A percentile compares a stretch with the other conserved stretches of the same genome.
These are phyloP conservation scores for Myxozyma kluyveri DNA, from an alignment of 805 yeast genomes.

Conservation along the genomic window DNA sequence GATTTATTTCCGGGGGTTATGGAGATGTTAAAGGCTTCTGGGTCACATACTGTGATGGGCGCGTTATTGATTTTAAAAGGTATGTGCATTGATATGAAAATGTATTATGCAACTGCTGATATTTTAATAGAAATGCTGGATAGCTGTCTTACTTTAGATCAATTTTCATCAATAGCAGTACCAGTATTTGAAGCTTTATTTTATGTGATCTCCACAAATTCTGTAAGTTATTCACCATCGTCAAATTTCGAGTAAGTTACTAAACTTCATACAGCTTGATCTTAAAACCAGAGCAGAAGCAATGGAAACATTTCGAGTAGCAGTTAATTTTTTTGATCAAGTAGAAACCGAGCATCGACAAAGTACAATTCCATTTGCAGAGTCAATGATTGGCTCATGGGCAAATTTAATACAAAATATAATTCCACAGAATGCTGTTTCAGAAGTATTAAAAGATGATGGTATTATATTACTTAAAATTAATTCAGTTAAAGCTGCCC, in stretches of 20 bases:
- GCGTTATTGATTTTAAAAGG: conserved; percentile 24
- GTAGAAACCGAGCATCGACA: conserved; percentile 9
- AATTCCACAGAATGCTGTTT: not conserved
- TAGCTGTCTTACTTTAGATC: conserved; percentile 81
- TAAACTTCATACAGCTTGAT: conserved; percentile 2
- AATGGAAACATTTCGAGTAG: conserved; percentile 25
- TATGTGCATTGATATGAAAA: not conserved
- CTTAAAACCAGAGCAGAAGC: conserved; percentile 19
- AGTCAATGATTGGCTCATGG: conserved; percentile 19
- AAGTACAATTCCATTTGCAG: conserved; percentile 12
- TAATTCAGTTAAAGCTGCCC: conserved; percentile 18
- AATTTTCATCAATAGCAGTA: conserved; percentile 61
- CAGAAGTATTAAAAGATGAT: not conserved
- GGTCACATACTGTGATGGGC: conserved; percentile 41
- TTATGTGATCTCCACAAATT: conserved; percentile 4
- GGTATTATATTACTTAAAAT: conserved; percentile 12
- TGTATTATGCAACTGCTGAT: not conserved
- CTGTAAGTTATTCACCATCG: conserved; percentile 1
- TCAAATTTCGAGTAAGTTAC: not conserved
- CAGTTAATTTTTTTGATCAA: conserved; percentile 24
- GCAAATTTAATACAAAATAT: conserved; percentile 7
- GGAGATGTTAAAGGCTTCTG: conserved; percentile 40
- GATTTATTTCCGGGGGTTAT: conserved; percentile 51
- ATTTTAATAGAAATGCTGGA: conserved; percentile 73
- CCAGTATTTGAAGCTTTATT: conserved; percentile 20